Evolutionary conservation across 1,139 yeast species (phyloP), one percentile per base, ranked within the genome.

Genomic region (Geotrichum australiense): DNA sequence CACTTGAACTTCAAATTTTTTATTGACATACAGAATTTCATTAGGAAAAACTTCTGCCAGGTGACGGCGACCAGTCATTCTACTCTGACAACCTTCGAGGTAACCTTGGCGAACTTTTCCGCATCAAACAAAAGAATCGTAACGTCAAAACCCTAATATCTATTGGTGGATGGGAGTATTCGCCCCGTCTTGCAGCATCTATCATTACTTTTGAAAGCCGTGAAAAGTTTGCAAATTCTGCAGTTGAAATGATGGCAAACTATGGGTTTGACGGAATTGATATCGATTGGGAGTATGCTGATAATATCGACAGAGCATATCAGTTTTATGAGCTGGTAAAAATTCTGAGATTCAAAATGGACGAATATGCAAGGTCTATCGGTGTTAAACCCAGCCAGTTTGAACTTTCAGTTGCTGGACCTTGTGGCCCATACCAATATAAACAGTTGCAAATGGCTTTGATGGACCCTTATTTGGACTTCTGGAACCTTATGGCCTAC

Each of bases 261-360:
- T 35, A 25, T 18, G 38, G 38, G 12, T 35, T 35, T 35, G 38
- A 35, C 14, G 38, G 38, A 6, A 27, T 35, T 4, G 38, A 35
- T 12, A 19, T 35, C 12, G 38, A 35, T 26, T 35, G 38, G 38
- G 38, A 35, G 24, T 35, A 35, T 25, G 25, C 38, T 10, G 32
- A 25, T 2, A 18, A 7, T 12, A 10, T 14, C n/a, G 32, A 26
- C 20, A 16, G 15, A 27, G 18, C 26, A 7, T n/a, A 3, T 23
- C 26, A 35, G 15, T 19, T 26, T 15, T 18, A 25, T 26, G 38
- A 35, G 6, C 30, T 35, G 8, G n/a, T 35, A 5, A 35, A 35
- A 26, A 16, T 35, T 5, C 12, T 35, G 10, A 15, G 38, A 7
- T 11, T 11, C 2, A 19, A 35, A 25, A 11, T 35, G 11, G 38